Conservation (phyloP, 345 rosid genomes). For the Euphorbia tirucalli region DNA sequence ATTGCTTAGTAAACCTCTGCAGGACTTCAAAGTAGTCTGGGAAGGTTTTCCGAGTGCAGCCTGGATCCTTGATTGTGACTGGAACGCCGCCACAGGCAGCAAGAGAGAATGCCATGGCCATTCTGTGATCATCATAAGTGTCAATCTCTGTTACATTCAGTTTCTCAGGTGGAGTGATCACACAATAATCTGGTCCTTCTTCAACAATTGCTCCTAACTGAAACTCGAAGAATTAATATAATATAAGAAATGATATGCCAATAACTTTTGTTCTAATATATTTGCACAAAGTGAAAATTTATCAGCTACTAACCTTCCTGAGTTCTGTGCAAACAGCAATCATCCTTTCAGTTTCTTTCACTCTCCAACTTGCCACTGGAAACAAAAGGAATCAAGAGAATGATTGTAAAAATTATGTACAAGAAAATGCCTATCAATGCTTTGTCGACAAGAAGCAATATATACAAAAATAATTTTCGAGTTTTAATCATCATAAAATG, state of each 20-base stretch:
- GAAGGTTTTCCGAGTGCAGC: slow-evolving; percentile 91
- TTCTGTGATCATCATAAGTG: slow-evolving; percentile 94
- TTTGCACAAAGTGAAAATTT: background rate
- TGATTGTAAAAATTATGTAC: background rate
- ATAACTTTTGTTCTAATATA: too few relatives aligned
- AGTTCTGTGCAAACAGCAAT: slow-evolving; percentile 96
- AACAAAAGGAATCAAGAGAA: background rate
- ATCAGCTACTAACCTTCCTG: slow-evolving; percentile 53
- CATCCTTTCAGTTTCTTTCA: slow-evolving; percentile 97
- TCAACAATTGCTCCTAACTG: slow-evolving; percentile 98
- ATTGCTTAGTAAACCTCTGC: slow-evolving; percentile 60
- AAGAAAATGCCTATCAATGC: background rate
- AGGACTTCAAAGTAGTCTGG: slow-evolving; percentile 94
- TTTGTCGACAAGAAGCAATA: too few relatives aligned
- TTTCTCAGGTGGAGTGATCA: slow-evolving; percentile 91
- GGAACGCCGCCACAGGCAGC: slow-evolving; percentile 97
- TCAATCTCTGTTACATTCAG: slow-evolving; percentile 69
- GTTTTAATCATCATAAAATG: too few relatives aligned
- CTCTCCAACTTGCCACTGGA: slow-evolving; percentile 99
- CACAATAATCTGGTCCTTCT: slow-evolving; percentile 93
- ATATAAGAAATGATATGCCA: background rate
- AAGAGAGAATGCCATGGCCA: slow-evolving; percentile 99
- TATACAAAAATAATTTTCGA: too few relatives aligned
- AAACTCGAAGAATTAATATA: slow-evolving; percentile 8
- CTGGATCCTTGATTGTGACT: slow-evolving; percentile 87